Conservation (phyloP, 1,139 yeast genomes). For the Magnusiomyces paraingens region DNA sequence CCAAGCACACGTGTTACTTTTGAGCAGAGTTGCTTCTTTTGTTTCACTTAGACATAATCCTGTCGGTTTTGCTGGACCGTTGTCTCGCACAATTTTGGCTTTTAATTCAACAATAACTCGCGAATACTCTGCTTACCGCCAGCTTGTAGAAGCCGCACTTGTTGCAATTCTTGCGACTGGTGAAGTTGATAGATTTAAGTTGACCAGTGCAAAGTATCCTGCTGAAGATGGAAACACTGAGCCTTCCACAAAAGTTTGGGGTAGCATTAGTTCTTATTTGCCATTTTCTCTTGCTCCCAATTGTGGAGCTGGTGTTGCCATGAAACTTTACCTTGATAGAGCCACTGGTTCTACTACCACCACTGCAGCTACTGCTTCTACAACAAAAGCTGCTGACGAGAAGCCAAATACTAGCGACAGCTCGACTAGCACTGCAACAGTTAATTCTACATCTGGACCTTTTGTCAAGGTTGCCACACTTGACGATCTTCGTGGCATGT, state of each 20-base stretch:
- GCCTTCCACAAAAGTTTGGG: constrained; percentile 44
- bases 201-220: constrained; percentile 27
- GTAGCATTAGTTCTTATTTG: constrained; percentile 44
- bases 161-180: constrained; percentile 50
- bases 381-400: background rate
- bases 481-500: constrained; percentile 19
- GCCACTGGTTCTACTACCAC: constrained; percentile 19
- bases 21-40: constrained; percentile 55
- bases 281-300: constrained; percentile 54
- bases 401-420: constrained; percentile 10
- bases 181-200: constrained; percentile 38
- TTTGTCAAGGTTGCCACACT: constrained; percentile 18
- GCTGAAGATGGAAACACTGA: no score
- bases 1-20: constrained; percentile 40
- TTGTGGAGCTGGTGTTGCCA: constrained; percentile 36
- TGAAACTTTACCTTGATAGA: constrained; percentile 35
- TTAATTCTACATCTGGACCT: constrained; percentile 18
- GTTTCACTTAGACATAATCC: constrained; percentile 50
- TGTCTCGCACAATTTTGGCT: constrained; percentile 54
- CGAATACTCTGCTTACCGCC: constrained; percentile 46
- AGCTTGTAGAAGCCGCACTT: constrained; percentile 48
- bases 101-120: constrained; percentile 63
- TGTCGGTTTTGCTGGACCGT: constrained; percentile 61
- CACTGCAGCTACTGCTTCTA: constrained; percentile 19
- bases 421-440: constrained; percentile 9